A percentile compares a stretch with the other conserved stretches of the same genome.
Evolutionary conservation across 2,329 filamentous ascomycete species (phyloP).

Genomic region (Huntiella decipiens): DNA sequence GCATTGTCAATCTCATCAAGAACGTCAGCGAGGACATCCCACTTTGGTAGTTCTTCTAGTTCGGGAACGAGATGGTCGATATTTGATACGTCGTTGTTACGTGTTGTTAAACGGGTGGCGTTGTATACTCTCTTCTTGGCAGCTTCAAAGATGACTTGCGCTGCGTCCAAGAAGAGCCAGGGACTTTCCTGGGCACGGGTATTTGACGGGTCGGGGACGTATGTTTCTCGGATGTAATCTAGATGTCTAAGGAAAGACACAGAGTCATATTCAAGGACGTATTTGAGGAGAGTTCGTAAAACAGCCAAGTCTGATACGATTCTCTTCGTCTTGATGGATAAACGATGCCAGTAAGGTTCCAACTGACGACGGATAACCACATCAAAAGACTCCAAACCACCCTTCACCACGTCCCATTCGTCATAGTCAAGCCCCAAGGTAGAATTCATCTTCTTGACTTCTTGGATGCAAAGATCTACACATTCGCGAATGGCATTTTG

Average conservation of each 20-base stretch:
- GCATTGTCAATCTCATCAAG: constrained; percentile 86
- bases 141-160: constrained; percentile 82
- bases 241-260: constrained; percentile 85
- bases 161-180: constrained; percentile 90
- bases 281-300: constrained; percentile 64
- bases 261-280: constrained; percentile 66
- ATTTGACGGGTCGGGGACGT: constrained; percentile 72
- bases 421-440: constrained; percentile 65
- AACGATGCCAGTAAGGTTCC: constrained; percentile 91
- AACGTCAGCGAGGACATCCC: constrained; percentile 73
- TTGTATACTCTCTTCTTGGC: constrained; percentile 78
- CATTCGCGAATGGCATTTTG: constrained; percentile 92
- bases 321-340: constrained; percentile 86
- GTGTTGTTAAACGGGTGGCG: constrained; percentile 21
- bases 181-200: constrained; percentile 79
- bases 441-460: constrained; percentile 77
- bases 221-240: constrained; percentile 81
- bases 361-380: constrained; percentile 71
- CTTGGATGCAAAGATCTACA: constrained; percentile 82
- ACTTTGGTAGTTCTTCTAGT: constrained; percentile 89
- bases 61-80: constrained; percentile 54
- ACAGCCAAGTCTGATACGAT: constrained; percentile 81
- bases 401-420: constrained; percentile 90
- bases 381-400: constrained; percentile 83
- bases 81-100: constrained; percentile 16